Evolutionary conservation across 768 basidiomycete species (phyloP), one percentile per base, ranked within the genome.

Genomic region (Lentinula sp.): DNA sequence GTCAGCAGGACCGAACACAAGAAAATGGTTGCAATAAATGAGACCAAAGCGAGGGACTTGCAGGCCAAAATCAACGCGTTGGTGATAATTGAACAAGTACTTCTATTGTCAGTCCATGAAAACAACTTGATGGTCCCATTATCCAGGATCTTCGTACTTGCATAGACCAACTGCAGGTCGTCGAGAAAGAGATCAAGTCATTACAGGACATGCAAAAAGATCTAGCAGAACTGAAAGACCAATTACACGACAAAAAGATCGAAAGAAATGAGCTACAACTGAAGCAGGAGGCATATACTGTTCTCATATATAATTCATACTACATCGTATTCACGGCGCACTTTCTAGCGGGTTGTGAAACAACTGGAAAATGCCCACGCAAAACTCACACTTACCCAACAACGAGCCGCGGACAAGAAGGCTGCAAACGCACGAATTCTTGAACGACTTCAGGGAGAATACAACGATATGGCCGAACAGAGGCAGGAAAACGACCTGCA

Each of bases 311-410:
- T 41, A 41, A 7, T 15, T 15, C 20, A 1, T 23, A 48, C 33
- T 53, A n/a, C 23, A 39, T 45, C 41, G 9, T n/a, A 43, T 35
- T 33, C 60, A 48, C 64, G 18, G 20, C 20, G 23, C 43, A n/a
- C 43, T 13, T 62, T 32, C 23, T 63, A 96, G 91, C 90, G 93
- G 54, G 84, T 91, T n/a, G 77, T 83, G 63, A 87, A 88, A 62
- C 93, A 95, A 69, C 76, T 92, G 10, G 73, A 78, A 7, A 93
- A 95, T 70, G 94, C 94, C 4, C 80, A 85, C 49, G 89, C 92
- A 65, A 94, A 93, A 71, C 80, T 94, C 8, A 85, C 88, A 60
- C 84, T 91, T 32, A 88, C 90, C 0, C 86, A 91, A 68, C 80
- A 82, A 62, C 88, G 90, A 63, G 87, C 87, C 6, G 89, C 91